Base-by-base conservation (phyloP, 371 early-diverging fungal genomes). In the Circinella umbellata region DNA sequence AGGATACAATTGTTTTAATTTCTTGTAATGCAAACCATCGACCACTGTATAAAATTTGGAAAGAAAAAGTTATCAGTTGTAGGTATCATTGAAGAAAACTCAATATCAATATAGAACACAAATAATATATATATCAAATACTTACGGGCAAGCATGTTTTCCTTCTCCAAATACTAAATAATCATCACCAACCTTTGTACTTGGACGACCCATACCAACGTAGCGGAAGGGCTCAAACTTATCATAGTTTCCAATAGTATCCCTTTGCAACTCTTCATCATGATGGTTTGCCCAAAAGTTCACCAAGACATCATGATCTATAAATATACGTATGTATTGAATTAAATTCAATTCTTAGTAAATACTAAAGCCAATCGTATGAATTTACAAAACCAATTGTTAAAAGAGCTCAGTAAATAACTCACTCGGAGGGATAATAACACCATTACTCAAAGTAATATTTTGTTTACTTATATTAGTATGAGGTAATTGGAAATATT, bases 161-260 rank as follows among this genome's bases (percentile, higher is more conserved):
- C 88, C 90, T 68, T 85, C 70, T 18, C 90, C 90, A 71, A 88
- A 89, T 6, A 69, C 3, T 3, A 86, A 36, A 63, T 69, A 83
- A 42, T 83, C 83, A 1, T 70, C 66, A 1, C 77, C 75, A 51
- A 85, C 69, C 63, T 82, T 83, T 36, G 80, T 81, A 0, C 84
- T 73, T 3, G 74, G 49, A 66, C 78, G 81, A 27, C 75, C 67
- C 10, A 39, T n/a, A 27, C 74, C 75, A 11, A 86, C 78, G 55
- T 78, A 86, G 46, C 89, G 77, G 71, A 79, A 85, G 0, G 85
- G 83, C 3, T 74, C 49, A 68, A 88, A 88, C 34, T 74, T 72
- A 1, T 70, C 63, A 3, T 70, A 37, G 36, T 83, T 54, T 11
- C 65, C 46, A 4, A 13, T n/a, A 8, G 17, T 47, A 38, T 49